Evolutionary conservation across 1,139 yeast species (phyloP).

Genomic region (Hyphopichia fennica): DNA sequence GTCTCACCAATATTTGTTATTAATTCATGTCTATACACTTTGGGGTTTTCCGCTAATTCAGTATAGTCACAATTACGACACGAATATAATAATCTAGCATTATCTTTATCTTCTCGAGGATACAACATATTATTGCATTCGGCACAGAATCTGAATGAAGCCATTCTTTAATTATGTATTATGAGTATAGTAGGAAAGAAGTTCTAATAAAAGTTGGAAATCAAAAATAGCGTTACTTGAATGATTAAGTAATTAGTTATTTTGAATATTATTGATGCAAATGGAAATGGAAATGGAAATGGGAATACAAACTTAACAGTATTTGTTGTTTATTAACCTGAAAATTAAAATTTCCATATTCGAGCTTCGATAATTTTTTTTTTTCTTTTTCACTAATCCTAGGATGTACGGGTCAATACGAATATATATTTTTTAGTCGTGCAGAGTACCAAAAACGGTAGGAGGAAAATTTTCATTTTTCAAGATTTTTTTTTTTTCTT

Average conservation of each 20-base stretch:
- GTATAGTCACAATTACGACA: conserved; percentile 96
- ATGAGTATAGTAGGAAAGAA: not conserved
- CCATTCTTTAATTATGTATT: conserved; percentile 45
- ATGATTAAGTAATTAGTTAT: too few relatives aligned
- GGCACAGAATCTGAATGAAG: conserved; percentile 89
- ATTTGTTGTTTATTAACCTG: not conserved
- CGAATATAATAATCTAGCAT: conserved; percentile 74
- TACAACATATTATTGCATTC: conserved; percentile 98
- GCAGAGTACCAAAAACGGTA: not conserved
- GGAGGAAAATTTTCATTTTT: conserved; percentile 1
- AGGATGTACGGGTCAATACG: not conserved
- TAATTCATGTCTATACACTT: conserved; percentile 91
- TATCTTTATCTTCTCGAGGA: conserved; percentile 91
- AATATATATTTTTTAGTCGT: not conserved
- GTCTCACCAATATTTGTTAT: conserved; percentile 90
- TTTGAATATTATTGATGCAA: too few relatives aligned
- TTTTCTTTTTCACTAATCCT: too few relatives aligned
- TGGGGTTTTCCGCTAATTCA: conserved; percentile 85
- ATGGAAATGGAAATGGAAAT: not conserved
- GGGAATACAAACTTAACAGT: not conserved
- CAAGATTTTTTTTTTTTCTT: conserved; percentile 3
- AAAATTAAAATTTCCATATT: not conserved
- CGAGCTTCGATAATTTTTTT: not conserved
- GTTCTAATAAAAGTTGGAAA: too few relatives aligned
- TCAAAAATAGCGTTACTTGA: too few relatives aligned